phyloP scores from a whole-genome alignment of 2,329 filamentous ascomycete species.

The Microascus cirrosus region DNA sequence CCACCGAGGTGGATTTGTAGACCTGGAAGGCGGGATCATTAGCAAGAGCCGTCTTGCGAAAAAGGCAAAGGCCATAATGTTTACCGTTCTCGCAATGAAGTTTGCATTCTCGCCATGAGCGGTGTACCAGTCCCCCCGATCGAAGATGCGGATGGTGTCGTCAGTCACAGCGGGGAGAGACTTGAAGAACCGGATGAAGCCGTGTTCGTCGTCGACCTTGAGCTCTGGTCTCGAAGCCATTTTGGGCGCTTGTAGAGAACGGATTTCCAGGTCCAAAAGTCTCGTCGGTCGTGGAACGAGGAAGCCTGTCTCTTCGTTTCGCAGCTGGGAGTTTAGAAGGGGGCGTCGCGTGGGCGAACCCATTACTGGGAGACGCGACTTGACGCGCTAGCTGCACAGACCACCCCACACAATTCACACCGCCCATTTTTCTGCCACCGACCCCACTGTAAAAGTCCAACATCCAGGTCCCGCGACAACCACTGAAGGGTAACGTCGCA shows the following conservation, averaged over 20 bases:
- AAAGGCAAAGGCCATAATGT: slow-evolving; percentile 8
- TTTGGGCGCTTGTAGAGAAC: slow-evolving; percentile 12
- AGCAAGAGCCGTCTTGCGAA: background rate
- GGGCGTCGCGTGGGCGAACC: background rate
- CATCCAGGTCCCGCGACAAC: background rate
- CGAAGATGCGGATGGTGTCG: slow-evolving; percentile 81
- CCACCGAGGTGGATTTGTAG: slow-evolving; percentile 94
- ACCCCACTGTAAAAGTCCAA: background rate
- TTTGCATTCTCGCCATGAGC: slow-evolving; percentile 79
- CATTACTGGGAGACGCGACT: slow-evolving; percentile 5
- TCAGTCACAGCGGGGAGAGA: slow-evolving; percentile 61
- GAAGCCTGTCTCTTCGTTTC: background rate
- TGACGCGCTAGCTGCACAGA: background rate
- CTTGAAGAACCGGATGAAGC: slow-evolving; percentile 95
- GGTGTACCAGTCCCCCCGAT: slow-evolving; percentile 90
- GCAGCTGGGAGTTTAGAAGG: background rate
- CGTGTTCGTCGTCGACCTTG: slow-evolving; percentile 89
- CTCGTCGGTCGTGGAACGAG: background rate
- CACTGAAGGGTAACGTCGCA: background rate
- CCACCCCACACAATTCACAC: background rate
- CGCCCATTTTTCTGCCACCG: slow-evolving; percentile 1
- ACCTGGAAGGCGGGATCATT: slow-evolving; percentile 38
- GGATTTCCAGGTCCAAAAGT: background rate
- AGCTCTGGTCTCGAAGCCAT: slow-evolving; percentile 66
- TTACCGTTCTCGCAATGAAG: slow-evolving; percentile 68